phyloP scores from a whole-genome alignment of 306 rosid genomes.

The Cucumis cinereus region DNA sequence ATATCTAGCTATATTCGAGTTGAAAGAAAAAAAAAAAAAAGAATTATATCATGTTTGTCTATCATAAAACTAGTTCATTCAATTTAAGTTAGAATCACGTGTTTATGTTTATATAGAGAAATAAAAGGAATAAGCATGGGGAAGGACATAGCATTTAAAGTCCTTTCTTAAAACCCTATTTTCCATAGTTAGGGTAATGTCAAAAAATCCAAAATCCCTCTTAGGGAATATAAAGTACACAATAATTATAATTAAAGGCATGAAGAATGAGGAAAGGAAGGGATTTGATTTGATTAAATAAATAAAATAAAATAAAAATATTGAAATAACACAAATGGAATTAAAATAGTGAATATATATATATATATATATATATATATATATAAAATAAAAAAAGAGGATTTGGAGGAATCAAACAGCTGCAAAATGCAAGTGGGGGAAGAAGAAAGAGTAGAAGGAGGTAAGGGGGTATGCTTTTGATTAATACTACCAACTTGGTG shows the following conservation, averaged over 20 bases:
- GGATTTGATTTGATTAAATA: not conserved
- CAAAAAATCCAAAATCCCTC: not conserved
- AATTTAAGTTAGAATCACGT: not conserved
- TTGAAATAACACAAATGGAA: not conserved
- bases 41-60: not conserved
- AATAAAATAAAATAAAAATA: too few species aligned
- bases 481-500: not conserved
- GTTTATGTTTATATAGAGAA: not conserved
- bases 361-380: too few species aligned
- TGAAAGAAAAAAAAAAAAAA: too few species aligned
- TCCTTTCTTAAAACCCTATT: not conserved
- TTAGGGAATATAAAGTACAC: not conserved
- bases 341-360: not conserved
- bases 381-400: too few species aligned
- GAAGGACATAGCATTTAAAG: not conserved
- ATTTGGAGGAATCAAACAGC: constrained; percentile 4
- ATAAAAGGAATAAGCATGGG: not conserved
- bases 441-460: not conserved
- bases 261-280: not conserved
- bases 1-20: too few species aligned
- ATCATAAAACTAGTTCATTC: not conserved
- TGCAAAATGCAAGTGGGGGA: not conserved
- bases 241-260: not conserved
- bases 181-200: not conserved
- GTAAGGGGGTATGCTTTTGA: not conserved